These are phyloP conservation scores for Cicer bijugum DNA, from an alignment of 306 rosid species.

Conservation along the genomic window DNA sequence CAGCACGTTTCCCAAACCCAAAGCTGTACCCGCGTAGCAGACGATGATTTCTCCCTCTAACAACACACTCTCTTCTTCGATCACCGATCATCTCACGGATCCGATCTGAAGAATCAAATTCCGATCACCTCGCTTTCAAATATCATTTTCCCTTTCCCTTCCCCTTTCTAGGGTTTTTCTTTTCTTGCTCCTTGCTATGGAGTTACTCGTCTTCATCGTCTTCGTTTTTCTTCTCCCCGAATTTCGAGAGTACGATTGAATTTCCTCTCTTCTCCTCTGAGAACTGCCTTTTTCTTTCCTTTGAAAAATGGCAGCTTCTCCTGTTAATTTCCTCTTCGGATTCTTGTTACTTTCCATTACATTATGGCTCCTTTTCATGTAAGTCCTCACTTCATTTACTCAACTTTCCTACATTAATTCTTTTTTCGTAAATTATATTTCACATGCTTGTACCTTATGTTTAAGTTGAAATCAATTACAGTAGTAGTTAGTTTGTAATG, in stretches of 20 bases:
- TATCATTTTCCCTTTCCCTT: constrained; percentile 41
- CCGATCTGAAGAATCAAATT: constrained; percentile 65
- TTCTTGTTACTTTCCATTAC: constrained; percentile 75
- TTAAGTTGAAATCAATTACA: constrained; percentile 32
- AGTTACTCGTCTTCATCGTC: constrained; percentile 49
- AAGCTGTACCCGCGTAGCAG: constrained; percentile 49
- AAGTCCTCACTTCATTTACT: constrained; percentile 40
- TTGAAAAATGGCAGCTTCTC: constrained; percentile 77
- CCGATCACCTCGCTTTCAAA: constrained; percentile 63
- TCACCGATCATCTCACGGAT: constrained; percentile 67
- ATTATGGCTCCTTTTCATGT: constrained; percentile 87
- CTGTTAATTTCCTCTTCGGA: constrained; percentile 82
- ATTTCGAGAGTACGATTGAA: constrained; percentile 54
- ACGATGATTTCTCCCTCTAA: constrained; percentile 31
- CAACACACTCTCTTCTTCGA: constrained; percentile 39
- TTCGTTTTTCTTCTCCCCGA: constrained; percentile 48
- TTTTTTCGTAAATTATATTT: background rate
- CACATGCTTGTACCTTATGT: background rate
- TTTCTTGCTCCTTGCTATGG: constrained; percentile 37
- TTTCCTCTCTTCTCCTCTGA: constrained; percentile 12
- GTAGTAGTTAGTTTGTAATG: background rate
- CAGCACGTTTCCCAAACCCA: constrained; percentile 42
- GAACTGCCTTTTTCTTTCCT: background rate
- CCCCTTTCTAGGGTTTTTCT: constrained; percentile 51
- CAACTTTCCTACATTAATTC: constrained; percentile 20